These are phyloP conservation scores for Ceratobasidium sp. DNA, from an alignment of 1,284 basidiomycete genomes.

Conservation along the genomic window DNA sequence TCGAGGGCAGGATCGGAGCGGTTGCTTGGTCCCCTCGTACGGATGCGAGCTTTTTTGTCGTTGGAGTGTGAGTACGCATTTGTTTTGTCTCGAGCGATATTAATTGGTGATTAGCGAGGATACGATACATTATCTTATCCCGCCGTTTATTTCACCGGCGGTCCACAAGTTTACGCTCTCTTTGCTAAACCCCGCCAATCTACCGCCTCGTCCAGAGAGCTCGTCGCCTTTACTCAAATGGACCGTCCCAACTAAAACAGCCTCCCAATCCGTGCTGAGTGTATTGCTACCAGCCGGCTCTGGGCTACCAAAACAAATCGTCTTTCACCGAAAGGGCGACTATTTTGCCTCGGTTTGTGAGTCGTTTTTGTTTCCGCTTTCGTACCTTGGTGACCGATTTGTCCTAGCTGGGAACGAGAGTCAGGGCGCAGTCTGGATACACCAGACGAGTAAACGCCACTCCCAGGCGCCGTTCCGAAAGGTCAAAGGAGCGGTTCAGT, in stretches of 20 bases:
- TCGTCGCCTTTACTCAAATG: conserved; percentile 72
- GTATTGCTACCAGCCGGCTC: conserved; percentile 64
- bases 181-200: conserved; percentile 66
- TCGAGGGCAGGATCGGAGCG: conserved; percentile 79
- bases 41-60: conserved; percentile 81
- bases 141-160: conserved; percentile 69
- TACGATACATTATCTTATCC: conserved; percentile 80
- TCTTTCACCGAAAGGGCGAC: conserved; percentile 95
- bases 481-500: conserved; percentile 86
- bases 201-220: conserved; percentile 62
- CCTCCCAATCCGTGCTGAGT: conserved; percentile 62
- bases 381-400: not conserved
- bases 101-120: conserved; percentile 63
- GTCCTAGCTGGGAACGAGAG: conserved; percentile 63
- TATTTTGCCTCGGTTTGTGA: conserved; percentile 91
- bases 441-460: conserved; percentile 90
- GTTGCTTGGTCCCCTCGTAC: conserved; percentile 93
- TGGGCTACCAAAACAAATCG: conserved; percentile 80
- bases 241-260: conserved; percentile 53
- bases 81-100: conserved; percentile 19
- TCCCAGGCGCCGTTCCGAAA: conserved; percentile 98
- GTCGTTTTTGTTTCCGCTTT: conserved; percentile 49
- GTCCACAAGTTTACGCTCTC: conserved; percentile 67
- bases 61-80: conserved; percentile 68
- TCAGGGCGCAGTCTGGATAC: conserved; percentile 85